These are phyloP conservation scores for Mikania micrantha DNA, from an alignment of 129 eudicot species.

Conservation along the genomic window DNA sequence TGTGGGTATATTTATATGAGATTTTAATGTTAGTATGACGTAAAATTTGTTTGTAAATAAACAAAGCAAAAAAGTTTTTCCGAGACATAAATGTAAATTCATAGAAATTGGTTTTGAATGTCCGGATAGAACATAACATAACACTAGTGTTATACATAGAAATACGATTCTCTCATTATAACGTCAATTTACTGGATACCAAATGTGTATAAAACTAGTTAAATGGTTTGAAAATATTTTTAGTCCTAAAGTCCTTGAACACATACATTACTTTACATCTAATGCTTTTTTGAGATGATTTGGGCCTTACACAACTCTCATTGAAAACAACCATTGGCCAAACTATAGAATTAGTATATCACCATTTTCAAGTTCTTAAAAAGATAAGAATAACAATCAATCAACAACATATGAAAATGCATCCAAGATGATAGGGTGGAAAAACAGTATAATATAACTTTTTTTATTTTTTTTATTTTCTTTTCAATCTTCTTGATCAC, in stretches of 20 bases:
- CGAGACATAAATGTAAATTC: too few relatives aligned
- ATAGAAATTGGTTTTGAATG: too few relatives aligned
- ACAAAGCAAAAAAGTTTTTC: too few relatives aligned
- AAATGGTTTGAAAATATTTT: neutral
- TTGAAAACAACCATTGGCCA: slow-evolving; percentile 14
- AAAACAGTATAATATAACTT: slow-evolving; percentile 22
- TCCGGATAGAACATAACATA: too few relatives aligned
- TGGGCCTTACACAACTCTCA: neutral
- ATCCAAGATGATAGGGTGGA: slow-evolving; percentile 11
- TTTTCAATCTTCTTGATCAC: slow-evolving; percentile 37
- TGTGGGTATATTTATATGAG: too few relatives aligned
- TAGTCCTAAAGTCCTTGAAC: neutral
- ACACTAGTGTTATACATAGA: too few relatives aligned
- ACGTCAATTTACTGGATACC: too few relatives aligned
- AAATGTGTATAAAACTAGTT: too few relatives aligned
- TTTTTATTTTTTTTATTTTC: slow-evolving; percentile 1
- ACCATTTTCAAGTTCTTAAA: slow-evolving; percentile 17
- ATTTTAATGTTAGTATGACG: too few relatives aligned
- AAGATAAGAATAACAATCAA: slow-evolving; percentile 20
- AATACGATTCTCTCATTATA: too few relatives aligned
- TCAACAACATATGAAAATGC: slow-evolving; percentile 27
- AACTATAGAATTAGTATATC: slow-evolving; percentile 23
- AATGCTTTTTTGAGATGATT: neutral
- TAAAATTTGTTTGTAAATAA: too few relatives aligned
- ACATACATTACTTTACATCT: too few relatives aligned